A percentile compares a stretch with the other conserved stretches of the same genome.
These are phyloP conservation scores for Melampsora americana DNA, from an alignment of 1,284 basidiomycete genomes.

Conservation along the genomic window DNA sequence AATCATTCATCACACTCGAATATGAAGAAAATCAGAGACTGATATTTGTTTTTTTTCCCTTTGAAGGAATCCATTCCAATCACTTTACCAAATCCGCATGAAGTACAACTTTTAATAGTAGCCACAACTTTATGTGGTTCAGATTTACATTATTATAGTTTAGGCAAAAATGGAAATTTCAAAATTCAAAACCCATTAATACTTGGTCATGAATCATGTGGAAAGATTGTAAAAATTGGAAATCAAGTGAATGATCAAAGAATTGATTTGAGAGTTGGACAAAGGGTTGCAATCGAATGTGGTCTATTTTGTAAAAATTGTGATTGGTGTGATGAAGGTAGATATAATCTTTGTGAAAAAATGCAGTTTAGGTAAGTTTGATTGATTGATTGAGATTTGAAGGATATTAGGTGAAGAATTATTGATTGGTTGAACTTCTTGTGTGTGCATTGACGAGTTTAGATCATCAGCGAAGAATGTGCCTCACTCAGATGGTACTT, in stretches of 20 bases:
- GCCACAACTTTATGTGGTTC: conserved; percentile 88
- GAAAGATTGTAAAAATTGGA: conserved; percentile 66
- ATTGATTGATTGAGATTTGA: too few species aligned
- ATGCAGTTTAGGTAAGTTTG: conserved; percentile 55
- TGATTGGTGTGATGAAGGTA: conserved; percentile 61
- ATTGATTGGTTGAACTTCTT: too few species aligned
- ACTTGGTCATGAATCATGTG: conserved; percentile 86
- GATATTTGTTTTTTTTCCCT: too few species aligned
- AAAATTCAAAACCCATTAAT: conserved; percentile 71
- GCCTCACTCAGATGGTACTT: conserved; percentile 87
- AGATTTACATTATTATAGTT: conserved; percentile 64
- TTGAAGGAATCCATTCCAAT: too few species aligned
- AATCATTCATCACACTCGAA: too few species aligned
- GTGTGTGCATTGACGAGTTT: conserved; percentile 63
- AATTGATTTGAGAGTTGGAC: conserved; percentile 65
- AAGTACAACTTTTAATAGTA: conserved; percentile 64
- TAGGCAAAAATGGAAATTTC: conserved; percentile 79
- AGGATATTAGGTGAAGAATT: too few species aligned
- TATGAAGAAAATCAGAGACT: too few species aligned
- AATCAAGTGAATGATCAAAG: conserved; percentile 62
- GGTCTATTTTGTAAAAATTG: conserved; percentile 77
- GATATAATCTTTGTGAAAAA: conserved; percentile 86
- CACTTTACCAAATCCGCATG: conserved; percentile 65
- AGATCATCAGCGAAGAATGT: conserved; percentile 83
- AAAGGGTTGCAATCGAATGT: conserved; percentile 89